Conservation (phyloP, 2,329 filamentous ascomycete genomes). For the Microthyrium microscopicum region DNA sequence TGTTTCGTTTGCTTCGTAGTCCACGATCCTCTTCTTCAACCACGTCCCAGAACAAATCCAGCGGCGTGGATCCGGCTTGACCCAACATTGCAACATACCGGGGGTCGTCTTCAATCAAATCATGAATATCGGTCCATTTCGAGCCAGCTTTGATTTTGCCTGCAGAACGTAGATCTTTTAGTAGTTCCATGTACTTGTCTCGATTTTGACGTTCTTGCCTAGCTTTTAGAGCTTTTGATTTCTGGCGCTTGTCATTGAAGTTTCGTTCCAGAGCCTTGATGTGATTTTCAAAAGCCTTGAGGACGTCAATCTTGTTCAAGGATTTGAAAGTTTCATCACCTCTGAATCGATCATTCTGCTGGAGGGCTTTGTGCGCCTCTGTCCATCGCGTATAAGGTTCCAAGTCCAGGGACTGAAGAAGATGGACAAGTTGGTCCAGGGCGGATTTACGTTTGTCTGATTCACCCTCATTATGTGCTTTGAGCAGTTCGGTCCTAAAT, state of each 20-base stretch:
- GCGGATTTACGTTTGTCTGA: conserved; percentile 57
- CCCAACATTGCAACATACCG: conserved; percentile 74
- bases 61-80: conserved; percentile 63
- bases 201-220: conserved; percentile 74
- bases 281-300: conserved; percentile 86
- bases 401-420: conserved; percentile 61
- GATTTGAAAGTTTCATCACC: conserved; percentile 70
- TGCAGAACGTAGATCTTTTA: conserved; percentile 55
- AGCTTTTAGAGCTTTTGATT: conserved; percentile 65
- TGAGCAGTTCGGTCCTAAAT: conserved; percentile 74
- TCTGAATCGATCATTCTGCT: conserved; percentile 60
- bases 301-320: conserved; percentile 74
- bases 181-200: conserved; percentile 59
- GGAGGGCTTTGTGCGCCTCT: conserved; percentile 70
- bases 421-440: conserved; percentile 63
- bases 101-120: conserved; percentile 59
- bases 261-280: conserved; percentile 82
- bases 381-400: conserved; percentile 93
- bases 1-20: conserved; percentile 64
- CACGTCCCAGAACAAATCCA: conserved; percentile 92
- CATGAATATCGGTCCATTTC: conserved; percentile 74
- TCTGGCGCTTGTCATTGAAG: conserved; percentile 81
- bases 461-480: conserved; percentile 61
- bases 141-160: conserved; percentile 78
- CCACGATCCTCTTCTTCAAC: conserved; percentile 85